Evolutionary conservation across 2,329 filamentous ascomycete species (phyloP).

Genomic region (Ceratocystis diversiconidia): DNA sequence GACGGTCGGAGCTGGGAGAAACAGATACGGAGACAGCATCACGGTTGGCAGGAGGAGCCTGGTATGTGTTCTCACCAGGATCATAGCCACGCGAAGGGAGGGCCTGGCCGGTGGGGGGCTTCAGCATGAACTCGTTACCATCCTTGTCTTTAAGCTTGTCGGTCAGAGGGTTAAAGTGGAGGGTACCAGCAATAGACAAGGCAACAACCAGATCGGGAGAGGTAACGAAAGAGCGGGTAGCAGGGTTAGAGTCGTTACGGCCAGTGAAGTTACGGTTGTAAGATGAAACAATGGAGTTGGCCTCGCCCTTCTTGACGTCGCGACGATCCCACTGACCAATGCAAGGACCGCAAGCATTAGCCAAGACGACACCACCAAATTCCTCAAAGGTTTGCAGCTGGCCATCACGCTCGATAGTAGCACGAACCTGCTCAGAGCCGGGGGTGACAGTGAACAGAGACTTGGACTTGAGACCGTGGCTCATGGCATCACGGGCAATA

Average conservation of each 20-base stretch:
- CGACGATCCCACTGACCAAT: conserved; percentile 91
- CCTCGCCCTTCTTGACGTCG: conserved; percentile 86
- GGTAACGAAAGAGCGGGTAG: conserved; percentile 84
- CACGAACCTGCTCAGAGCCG: conserved; percentile 91
- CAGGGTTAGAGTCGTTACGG: conserved; percentile 90
- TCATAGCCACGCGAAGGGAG: conserved; percentile 77
- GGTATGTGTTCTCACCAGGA: conserved; percentile 84
- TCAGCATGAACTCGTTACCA: conserved; percentile 87
- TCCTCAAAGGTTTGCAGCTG: conserved; percentile 92
- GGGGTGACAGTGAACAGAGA: conserved; percentile 87
- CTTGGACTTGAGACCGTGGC: conserved; percentile 90
- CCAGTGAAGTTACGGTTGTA: conserved; percentile 99
- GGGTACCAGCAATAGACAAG: conserved; percentile 65
- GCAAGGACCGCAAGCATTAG: conserved; percentile 87
- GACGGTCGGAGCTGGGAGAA: conserved; percentile 78
- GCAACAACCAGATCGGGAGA: conserved; percentile 84
- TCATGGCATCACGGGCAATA: conserved; percentile 78
- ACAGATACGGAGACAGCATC: conserved; percentile 61
- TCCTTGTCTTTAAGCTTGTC: conserved; percentile 89
- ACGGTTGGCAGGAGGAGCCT: conserved; percentile 78
- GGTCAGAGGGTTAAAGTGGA: conserved; percentile 89
- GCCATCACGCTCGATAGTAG: conserved; percentile 80
- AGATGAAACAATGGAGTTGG: conserved; percentile 95
- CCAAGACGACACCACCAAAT: conserved; percentile 85
- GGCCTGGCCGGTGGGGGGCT: conserved; percentile 63